Base-by-base conservation (phyloP, 495 filamentous ascomycete species). In the Hypoxylon trugodes region DNA sequence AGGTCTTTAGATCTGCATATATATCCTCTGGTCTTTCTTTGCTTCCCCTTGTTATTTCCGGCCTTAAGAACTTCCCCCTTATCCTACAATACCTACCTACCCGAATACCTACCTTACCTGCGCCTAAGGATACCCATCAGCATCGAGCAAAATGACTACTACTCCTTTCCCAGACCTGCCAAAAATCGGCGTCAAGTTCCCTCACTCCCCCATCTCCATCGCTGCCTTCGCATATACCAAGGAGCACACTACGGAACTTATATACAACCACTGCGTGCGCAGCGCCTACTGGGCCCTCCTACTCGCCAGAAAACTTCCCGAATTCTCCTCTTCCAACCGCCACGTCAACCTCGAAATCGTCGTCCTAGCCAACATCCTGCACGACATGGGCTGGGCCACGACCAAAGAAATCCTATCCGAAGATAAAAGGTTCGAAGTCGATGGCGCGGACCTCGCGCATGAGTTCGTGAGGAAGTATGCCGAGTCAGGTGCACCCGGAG, bases 361-460 rank as follows among this genome's bases (percentile, higher is more conserved):
- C 25, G 77, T 77, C 43, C 53, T 86, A 15, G 64, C 74, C 2
- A 73, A 72, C 4, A 57, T 86, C 13, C 68, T 86, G 26, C 84
- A 87, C 61, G 84, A 86, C 47, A 67, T 86, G 7, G 83, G 79
- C 13, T 83, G 79, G 80, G 75, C 71, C 40, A 48, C 47, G 4
- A 75, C 64, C 0, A 59, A 63, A 3, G 62, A 59, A 50, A 59
- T 45, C 25, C 25, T 4, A 22, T 83, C 24, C 53, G 42, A 53
- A 6, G 80, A 83, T 64, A 81, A 80, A 49, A 74, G 83, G 3
- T 86, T 86, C 69, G 82, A 86, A 60, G 82, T 87, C 24, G 82
- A 86, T 51, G 73, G 82, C 35, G 84, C 82, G 5, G 76, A 81
- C 56, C 75, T 73, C 1, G 80, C 82, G 2, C 66, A 77, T 0